Evolutionary conservation across 495 filamentous ascomycete species (phyloP).

Genomic region (Zalerion maritima): DNA sequence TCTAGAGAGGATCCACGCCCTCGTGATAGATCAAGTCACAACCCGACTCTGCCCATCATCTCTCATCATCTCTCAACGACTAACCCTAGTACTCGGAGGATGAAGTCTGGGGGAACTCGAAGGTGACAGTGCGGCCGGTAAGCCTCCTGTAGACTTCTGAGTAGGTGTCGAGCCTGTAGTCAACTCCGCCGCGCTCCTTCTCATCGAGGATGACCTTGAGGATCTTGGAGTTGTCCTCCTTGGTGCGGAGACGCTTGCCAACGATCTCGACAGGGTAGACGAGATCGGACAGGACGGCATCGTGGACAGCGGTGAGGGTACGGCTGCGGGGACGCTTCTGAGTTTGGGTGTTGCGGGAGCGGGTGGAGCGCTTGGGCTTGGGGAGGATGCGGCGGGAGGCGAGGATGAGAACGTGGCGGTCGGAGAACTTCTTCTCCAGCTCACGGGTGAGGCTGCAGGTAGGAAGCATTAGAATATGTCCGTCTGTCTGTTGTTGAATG

Average conservation of each 20-base stretch:
- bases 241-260: slow-evolving; percentile 90
- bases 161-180: slow-evolving; percentile 98
- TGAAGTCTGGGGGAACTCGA: slow-evolving; percentile 89
- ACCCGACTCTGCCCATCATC: too few relatives aligned
- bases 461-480: slow-evolving; percentile 9
- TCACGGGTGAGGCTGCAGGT: slow-evolving; percentile 86
- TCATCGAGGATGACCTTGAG: slow-evolving; percentile 97
- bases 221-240: slow-evolving; percentile 93
- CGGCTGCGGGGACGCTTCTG: slow-evolving; percentile 97
- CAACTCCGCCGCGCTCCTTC: slow-evolving; percentile 97
- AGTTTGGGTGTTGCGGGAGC: slow-evolving; percentile 80
- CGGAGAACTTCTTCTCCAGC: slow-evolving; percentile 99
- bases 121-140: slow-evolving; percentile 83
- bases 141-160: slow-evolving; percentile 94
- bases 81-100: slow-evolving; percentile 72
- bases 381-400: slow-evolving; percentile 97
- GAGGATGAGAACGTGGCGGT: slow-evolving; percentile 98
- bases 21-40: too few relatives aligned
- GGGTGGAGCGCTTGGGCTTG: slow-evolving; percentile 88
- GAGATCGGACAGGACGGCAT: slow-evolving; percentile 86
- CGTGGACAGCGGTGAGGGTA: slow-evolving; percentile 95
- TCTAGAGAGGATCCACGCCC: too few relatives aligned
- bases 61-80: too few relatives aligned
- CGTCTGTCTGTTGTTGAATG: slow-evolving; percentile 7
- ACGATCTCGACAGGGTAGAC: slow-evolving; percentile 99